Percentiles rank a stretch among this genome's conserved stretches.
Evolutionary conservation across 1,284 basidiomycete genomes (phyloP).

Genomic region (Ustilago crameri): DNA sequence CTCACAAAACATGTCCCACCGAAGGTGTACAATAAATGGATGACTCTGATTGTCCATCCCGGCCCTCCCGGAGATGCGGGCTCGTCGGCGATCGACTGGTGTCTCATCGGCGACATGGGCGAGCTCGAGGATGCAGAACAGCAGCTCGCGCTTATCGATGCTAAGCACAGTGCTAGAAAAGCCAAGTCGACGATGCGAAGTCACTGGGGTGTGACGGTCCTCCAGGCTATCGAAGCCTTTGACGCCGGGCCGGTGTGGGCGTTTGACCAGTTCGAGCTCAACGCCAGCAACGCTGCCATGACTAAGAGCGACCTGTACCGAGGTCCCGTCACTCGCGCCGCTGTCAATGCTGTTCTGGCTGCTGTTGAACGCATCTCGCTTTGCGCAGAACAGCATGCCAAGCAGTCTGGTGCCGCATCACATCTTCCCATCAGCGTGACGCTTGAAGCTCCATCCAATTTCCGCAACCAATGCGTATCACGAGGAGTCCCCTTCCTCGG

Average conservation of each 20-base stretch:
- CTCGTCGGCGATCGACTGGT: conserved; percentile 71
- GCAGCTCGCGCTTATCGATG: conserved; percentile 64
- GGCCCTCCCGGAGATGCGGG: conserved; percentile 71
- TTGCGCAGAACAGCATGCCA: conserved; percentile 14
- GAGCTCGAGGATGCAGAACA: conserved; percentile 58
- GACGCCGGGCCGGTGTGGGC: conserved; percentile 71
- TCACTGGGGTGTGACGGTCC: conserved; percentile 70
- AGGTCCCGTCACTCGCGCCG: conserved; percentile 68
- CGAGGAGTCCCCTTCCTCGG: conserved; percentile 67
- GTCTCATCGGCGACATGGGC: conserved; percentile 70
- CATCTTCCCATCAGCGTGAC: conserved; percentile 17
- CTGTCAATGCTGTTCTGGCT: conserved; percentile 67
- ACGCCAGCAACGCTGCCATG: conserved; percentile 39
- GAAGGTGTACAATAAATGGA: conserved; percentile 68
- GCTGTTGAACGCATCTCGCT: conserved; percentile 67
- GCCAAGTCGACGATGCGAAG: conserved; percentile 49
- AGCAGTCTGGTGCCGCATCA: neutral
- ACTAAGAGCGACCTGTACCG: conserved; percentile 71
- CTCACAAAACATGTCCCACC: conserved; percentile 70
- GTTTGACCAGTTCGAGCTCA: conserved; percentile 70
- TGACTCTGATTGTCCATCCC: conserved; percentile 71
- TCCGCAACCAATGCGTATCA: conserved; percentile 61
- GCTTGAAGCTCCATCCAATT: conserved; percentile 25
- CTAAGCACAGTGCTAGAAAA: conserved; percentile 34
- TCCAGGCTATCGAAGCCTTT: conserved; percentile 70